A percentile compares a stretch with the other conserved stretches of the same genome.
Evolutionary conservation across 2,329 filamentous ascomycete genomes (phyloP).

Genomic region (Dryadomyces quercus-mongolicae): DNA sequence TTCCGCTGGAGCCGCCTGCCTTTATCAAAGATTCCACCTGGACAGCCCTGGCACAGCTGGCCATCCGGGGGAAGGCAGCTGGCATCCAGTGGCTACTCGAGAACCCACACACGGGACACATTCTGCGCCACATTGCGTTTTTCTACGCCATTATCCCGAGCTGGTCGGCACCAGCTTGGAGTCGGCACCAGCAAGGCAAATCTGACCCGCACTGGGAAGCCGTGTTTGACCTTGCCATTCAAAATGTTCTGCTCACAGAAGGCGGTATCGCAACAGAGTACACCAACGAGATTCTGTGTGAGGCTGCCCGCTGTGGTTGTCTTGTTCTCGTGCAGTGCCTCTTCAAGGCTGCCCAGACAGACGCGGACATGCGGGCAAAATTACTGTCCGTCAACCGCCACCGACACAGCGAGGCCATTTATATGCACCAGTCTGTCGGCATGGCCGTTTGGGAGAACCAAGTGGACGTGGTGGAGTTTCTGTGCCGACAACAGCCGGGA

Average conservation of each 20-base stretch:
- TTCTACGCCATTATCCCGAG: not conserved
- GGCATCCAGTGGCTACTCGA: not conserved
- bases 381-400: not conserved
- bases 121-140: not conserved
- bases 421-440: too few relatives aligned
- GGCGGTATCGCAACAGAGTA: too few relatives aligned
- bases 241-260: not conserved
- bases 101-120: not conserved
- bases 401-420: too few relatives aligned
- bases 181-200: not conserved
- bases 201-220: not conserved
- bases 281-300: not conserved
- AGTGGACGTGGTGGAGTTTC: too few relatives aligned
- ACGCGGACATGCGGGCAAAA: not conserved
- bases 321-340: not conserved
- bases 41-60: not conserved
- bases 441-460: too few relatives aligned
- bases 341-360: not conserved
- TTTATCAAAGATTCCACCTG: not conserved
- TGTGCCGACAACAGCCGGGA: too few relatives aligned
- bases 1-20: not conserved
- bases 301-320: not conserved
- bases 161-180: not conserved
- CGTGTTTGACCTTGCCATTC: not conserved
- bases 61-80: not conserved